Evolutionary conservation across 768 basidiomycete genomes (phyloP).

Genomic region (Boletus tylopilopsis): DNA sequence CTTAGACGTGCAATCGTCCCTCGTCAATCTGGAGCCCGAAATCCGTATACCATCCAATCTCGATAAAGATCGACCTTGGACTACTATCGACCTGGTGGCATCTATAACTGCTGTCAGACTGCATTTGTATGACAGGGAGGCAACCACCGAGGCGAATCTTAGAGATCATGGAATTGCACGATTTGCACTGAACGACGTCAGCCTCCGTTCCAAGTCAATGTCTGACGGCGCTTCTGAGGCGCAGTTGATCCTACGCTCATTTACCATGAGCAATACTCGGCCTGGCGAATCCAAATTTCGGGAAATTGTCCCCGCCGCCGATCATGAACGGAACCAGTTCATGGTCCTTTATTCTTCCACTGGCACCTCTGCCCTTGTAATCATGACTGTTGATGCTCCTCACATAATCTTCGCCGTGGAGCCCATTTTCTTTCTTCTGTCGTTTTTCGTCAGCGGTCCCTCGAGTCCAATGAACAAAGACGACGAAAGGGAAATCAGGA

Average conservation of each 20-base stretch:
- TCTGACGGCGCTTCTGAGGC: conserved; percentile 83
- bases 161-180: conserved; percentile 79
- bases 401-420: conserved; percentile 90
- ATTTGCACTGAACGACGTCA: conserved; percentile 79
- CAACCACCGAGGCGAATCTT: conserved; percentile 51
- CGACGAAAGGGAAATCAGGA: conserved; percentile 11
- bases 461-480: conserved; percentile 18
- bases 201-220: conserved; percentile 74
- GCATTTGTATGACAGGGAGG: conserved; percentile 77
- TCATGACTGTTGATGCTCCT: conserved; percentile 90
- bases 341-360: conserved; percentile 87
- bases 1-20: conserved; percentile 1
- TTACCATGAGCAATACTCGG: conserved; percentile 87
- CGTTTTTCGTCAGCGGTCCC: conserved; percentile 72
- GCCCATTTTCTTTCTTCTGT: conserved; percentile 82
- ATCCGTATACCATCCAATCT: conserved; percentile 33
- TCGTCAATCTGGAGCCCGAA: conserved; percentile 50
- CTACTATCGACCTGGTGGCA: conserved; percentile 70
- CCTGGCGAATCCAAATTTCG: conserved; percentile 81
- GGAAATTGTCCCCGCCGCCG: conserved; percentile 91
- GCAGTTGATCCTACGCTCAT: conserved; percentile 84
- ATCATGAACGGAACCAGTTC: conserved; percentile 86
- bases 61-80: conserved; percentile 43
- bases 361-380: conserved; percentile 62
- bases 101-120: conserved; percentile 69